Evolutionary conservation across 768 basidiomycete species (phyloP).

Genomic region (Leucogyrophana mollusca): DNA sequence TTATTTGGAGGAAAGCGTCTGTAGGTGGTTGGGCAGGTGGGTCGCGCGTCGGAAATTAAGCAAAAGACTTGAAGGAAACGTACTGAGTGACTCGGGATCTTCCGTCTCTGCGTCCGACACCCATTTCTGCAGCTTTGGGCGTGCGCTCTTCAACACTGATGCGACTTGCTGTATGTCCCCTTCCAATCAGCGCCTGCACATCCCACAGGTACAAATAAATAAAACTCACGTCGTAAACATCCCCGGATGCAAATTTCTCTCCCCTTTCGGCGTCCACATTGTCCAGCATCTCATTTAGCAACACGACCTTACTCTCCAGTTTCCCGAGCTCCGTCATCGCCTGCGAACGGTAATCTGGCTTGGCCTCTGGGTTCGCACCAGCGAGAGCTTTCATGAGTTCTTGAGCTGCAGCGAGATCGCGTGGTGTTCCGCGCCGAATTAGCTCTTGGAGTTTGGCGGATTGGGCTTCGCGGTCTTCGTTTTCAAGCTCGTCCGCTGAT

Average conservation of each 20-base stretch:
- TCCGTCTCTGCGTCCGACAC: conserved; percentile 90
- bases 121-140: conserved; percentile 98
- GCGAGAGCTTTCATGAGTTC: conserved; percentile 96
- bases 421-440: conserved; percentile 91
- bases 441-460: conserved; percentile 98
- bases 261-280: conserved; percentile 73
- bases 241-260: conserved; percentile 83
- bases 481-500: conserved; percentile 93
- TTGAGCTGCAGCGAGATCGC: conserved; percentile 93
- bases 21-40: conserved; percentile 1
- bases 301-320: conserved; percentile 89
- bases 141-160: conserved; percentile 70
- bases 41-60: background rate
- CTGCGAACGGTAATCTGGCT: conserved; percentile 91
- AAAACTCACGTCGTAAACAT: conserved; percentile 82
- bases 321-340: conserved; percentile 89
- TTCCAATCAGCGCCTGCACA: background rate
- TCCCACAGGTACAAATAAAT: background rate
- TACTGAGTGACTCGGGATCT: conserved; percentile 88
- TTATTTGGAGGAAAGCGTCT: conserved; percentile 95
- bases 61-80: conserved; percentile 16
- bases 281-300: conserved; percentile 97
- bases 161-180: conserved; percentile 76
- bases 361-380: conserved; percentile 92
- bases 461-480: conserved; percentile 92